Conservation (phyloP, 202 grass and related monocot genomes). For the Alloteropsis angusta region DNA sequence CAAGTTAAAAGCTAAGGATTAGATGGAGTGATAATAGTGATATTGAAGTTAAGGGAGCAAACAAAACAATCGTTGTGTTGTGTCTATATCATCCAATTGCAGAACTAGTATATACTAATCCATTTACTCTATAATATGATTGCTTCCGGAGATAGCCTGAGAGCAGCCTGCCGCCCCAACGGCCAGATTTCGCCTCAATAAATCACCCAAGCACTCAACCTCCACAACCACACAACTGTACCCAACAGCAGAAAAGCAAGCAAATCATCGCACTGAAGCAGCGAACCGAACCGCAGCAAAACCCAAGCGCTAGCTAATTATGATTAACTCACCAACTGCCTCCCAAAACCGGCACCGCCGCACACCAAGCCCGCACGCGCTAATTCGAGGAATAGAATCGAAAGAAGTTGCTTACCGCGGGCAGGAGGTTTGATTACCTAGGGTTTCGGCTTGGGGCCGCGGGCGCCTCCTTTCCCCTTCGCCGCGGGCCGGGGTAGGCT, state of each 20-base stretch:
- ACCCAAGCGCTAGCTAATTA: background rate
- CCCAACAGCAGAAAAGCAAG: background rate
- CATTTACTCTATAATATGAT: background rate
- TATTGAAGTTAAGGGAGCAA: background rate
- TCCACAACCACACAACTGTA: background rate
- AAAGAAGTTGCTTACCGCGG: background rate
- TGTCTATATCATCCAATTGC: background rate
- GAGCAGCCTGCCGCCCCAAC: background rate
- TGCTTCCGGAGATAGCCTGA: background rate
- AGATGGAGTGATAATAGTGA: background rate
- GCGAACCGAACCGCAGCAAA: background rate
- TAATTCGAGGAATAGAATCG: background rate
- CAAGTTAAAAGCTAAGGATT: background rate
- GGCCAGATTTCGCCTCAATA: background rate
- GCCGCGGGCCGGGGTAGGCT: background rate
- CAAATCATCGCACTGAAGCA: background rate
- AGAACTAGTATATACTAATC: background rate
- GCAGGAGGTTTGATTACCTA: slow-evolving; percentile 11
- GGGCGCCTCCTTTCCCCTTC: background rate
- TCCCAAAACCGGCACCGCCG: background rate
- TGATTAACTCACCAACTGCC: background rate
- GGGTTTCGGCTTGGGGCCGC: background rate
- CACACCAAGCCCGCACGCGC: background rate
- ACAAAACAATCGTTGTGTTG: background rate
- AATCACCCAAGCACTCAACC: background rate